Percentiles rank a stretch among this genome's conserved stretches.
These are phyloP conservation scores for Ampelocalamus luodianensis DNA, from an alignment of 176 grass and related monocot species.

Conservation along the genomic window DNA sequence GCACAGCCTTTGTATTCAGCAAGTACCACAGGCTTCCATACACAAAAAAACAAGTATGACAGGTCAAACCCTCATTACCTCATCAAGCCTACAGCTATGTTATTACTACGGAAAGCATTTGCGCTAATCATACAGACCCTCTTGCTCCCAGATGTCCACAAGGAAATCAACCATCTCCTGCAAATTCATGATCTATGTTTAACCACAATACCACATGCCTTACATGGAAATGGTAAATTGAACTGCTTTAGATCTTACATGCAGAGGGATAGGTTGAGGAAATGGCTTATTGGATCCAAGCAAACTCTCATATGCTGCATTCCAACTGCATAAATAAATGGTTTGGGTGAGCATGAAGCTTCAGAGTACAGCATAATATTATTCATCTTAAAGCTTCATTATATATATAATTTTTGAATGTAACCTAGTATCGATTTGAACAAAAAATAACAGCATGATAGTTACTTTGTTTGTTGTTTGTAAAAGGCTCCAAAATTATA, in stretches of 20 bases:
- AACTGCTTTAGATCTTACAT: conserved; percentile 45
- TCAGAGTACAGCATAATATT: not conserved
- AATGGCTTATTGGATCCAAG: conserved; percentile 63
- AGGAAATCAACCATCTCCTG: conserved; percentile 71
- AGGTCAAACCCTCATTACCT: conserved; percentile 34
- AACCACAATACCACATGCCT: not conserved
- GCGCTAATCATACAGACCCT: conserved; percentile 54
- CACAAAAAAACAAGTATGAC: conserved; percentile 53
- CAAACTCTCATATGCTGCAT: conserved; percentile 57
- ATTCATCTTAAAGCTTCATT: conserved; percentile 2
- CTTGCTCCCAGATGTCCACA: conserved; percentile 65
- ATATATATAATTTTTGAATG: not conserved
- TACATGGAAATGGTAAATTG: not conserved
- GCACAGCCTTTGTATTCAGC: not conserved
- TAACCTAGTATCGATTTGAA: not conserved
- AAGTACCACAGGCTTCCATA: conserved; percentile 40
- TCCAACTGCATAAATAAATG: conserved; percentile 52
- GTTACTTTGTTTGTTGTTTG: not conserved
- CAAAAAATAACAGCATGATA: not conserved
- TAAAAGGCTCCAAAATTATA: not conserved
- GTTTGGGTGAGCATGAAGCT: conserved; percentile 34
- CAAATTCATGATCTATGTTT: conserved; percentile 27
- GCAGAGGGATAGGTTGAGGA: conserved; percentile 55
- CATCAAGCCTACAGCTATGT: conserved; percentile 55
- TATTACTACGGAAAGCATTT: conserved; percentile 33